Evolutionary conservation across 2,329 filamentous ascomycete species (phyloP).

Genomic region (Cladophialophora yegresii): DNA sequence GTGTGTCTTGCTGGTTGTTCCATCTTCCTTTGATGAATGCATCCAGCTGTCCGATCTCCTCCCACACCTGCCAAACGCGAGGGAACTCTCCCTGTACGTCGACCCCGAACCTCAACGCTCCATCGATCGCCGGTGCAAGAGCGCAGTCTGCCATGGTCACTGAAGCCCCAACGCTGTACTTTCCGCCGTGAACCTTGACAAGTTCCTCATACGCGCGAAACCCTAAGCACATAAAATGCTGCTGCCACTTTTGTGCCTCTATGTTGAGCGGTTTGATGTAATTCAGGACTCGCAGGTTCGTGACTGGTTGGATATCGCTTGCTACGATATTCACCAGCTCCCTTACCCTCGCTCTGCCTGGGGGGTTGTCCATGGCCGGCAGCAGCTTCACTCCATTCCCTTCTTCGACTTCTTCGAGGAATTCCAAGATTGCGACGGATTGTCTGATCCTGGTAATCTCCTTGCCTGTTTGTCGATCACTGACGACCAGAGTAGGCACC

Average conservation of each 20-base stretch:
- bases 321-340: conserved; percentile 58
- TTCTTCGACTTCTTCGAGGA: conserved; percentile 59
- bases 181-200: conserved; percentile 44
- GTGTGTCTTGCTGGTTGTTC: conserved; percentile 58
- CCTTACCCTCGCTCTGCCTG: conserved; percentile 54
- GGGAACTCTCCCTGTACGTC: conserved; percentile 53
- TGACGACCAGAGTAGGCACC: conserved; percentile 57
- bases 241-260: conserved; percentile 54
- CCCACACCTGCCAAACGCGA: conserved; percentile 50
- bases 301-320: conserved; percentile 62
- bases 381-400: conserved; percentile 47
- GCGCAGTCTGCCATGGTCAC: conserved; percentile 62
- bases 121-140: conserved; percentile 61
- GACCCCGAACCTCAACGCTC: conserved; percentile 58
- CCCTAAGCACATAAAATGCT: conserved; percentile 55
- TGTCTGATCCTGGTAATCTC: conserved; percentile 54
- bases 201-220: conserved; percentile 60
- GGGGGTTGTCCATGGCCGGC: conserved; percentile 46
- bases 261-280: conserved; percentile 51
- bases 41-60: conserved; percentile 51
- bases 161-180: conserved; percentile 58
- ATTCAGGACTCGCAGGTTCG: conserved; percentile 58
- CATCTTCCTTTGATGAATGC: conserved; percentile 58
- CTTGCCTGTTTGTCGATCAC: conserved; percentile 32
- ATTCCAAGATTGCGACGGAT: conserved; percentile 63